Percentiles rank a stretch among this genome's conserved stretches.
Conservation (phyloP, 2,329 filamentous ascomycete genomes). For the Fusarium liriodendri region DNA sequence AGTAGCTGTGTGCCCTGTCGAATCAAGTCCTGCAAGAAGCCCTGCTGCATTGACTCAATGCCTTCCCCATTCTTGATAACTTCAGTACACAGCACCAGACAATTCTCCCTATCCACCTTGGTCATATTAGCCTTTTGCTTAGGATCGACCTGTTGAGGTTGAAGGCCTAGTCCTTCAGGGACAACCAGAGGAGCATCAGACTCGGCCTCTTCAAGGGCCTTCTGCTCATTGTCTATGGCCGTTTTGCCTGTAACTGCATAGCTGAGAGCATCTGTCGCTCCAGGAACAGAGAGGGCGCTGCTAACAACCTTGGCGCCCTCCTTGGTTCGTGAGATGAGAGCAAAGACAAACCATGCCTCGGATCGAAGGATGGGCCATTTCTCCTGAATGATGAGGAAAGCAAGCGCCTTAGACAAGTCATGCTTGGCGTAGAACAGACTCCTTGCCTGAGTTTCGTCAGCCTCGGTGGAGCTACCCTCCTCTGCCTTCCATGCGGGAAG, state of each 20-base stretch:
- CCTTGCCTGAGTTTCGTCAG: slow-evolving; percentile 9
- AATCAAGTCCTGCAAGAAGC: slow-evolving; percentile 61
- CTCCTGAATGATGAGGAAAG: slow-evolving; percentile 65
- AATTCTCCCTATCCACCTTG: slow-evolving; percentile 70
- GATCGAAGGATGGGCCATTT: slow-evolving; percentile 70
- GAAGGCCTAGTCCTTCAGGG: slow-evolving; percentile 52
- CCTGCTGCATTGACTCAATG: slow-evolving; percentile 53
- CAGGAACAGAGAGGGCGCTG: slow-evolving; percentile 55
- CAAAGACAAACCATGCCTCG: slow-evolving; percentile 72
- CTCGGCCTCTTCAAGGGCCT: slow-evolving; percentile 24
- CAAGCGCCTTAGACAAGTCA: slow-evolving; percentile 56
- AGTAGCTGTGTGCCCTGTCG: slow-evolving; percentile 62
- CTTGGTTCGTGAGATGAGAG: slow-evolving; percentile 65
- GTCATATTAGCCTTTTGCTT: slow-evolving; percentile 58
- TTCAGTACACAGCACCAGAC: slow-evolving; percentile 67
- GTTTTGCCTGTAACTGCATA: slow-evolving; percentile 61
- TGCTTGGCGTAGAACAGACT: slow-evolving; percentile 61
- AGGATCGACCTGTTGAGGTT: slow-evolving; percentile 61
- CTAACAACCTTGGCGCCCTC: slow-evolving; percentile 62
- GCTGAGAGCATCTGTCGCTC: slow-evolving; percentile 57
- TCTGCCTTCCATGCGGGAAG: slow-evolving; percentile 51
- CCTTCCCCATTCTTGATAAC: slow-evolving; percentile 59
- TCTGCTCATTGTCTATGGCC: slow-evolving; percentile 18
- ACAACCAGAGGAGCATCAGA: slow-evolving; percentile 26
- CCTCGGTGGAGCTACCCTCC: slow-evolving; percentile 28